These are phyloP conservation scores for Sclerotinia minor DNA, from an alignment of 2,329 filamentous ascomycete genomes.

Conservation along the genomic window DNA sequence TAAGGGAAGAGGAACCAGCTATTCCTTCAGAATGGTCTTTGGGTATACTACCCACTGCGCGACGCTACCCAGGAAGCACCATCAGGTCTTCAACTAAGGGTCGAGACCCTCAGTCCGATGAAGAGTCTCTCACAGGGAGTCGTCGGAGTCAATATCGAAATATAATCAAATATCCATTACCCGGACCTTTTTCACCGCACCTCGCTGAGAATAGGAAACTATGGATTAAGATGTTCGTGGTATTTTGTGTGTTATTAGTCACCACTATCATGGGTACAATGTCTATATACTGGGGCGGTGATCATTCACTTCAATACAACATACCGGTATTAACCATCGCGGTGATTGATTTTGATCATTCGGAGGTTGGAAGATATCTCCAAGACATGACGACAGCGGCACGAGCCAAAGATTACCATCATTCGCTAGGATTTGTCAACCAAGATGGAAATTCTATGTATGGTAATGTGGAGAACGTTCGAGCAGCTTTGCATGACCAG, in stretches of 20 bases:
- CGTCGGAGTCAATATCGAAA: neutral
- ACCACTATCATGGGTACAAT: constrained; percentile 29
- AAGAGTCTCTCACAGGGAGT: constrained; percentile 12
- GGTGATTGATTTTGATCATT: constrained; percentile 32
- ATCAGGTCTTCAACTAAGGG: constrained; percentile 1
- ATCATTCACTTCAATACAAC: constrained; percentile 29
- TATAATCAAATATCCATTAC: constrained; percentile 25
- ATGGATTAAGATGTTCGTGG: constrained; percentile 31
- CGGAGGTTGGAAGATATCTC: constrained; percentile 28
- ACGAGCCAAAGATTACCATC: constrained; percentile 23
- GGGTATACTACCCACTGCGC: neutral
- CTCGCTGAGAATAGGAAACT: constrained; percentile 27
- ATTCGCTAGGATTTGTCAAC: constrained; percentile 29
- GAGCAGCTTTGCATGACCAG: constrained; percentile 27
- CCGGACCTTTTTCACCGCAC: constrained; percentile 24
- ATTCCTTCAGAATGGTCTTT: constrained; percentile 12
- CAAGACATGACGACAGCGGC: constrained; percentile 26
- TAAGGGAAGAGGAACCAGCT: neutral
- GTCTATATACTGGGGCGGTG: constrained; percentile 32
- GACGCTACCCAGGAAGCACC: neutral
- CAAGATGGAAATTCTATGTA: constrained; percentile 24
- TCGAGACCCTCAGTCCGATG: constrained; percentile 9
- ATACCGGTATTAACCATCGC: constrained; percentile 29
- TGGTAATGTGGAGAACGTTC: constrained; percentile 22
- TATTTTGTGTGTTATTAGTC: constrained; percentile 27